Percentiles rank a stretch among this genome's conserved stretches.
phyloP scores from a whole-genome alignment of 805 yeast species.

The Wickerhamomyces hampshirensis region DNA sequence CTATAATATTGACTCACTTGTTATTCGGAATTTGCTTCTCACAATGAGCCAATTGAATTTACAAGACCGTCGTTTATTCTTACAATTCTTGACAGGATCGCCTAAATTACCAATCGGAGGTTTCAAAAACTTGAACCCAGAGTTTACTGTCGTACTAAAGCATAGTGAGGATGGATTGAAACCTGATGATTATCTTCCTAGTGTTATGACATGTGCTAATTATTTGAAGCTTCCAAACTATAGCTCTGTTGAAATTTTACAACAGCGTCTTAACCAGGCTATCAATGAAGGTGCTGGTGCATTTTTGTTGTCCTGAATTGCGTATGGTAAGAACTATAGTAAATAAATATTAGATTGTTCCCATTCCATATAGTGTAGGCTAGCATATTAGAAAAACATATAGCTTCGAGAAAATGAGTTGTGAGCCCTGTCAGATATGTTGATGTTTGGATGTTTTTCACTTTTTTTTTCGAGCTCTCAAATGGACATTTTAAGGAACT shows the following conservation, averaged over 20 bases:
- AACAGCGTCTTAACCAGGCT: constrained; percentile 57
- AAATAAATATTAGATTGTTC: too few species aligned
- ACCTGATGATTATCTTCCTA: constrained; percentile 82
- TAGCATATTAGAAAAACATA: too few species aligned
- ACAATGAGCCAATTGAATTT: constrained; percentile 51
- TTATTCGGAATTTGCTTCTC: constrained; percentile 56
- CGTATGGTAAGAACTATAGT: too few species aligned
- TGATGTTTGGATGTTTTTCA: too few species aligned
- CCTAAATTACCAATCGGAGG: constrained; percentile 95
- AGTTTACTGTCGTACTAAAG: constrained; percentile 81
- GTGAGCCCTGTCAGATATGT: too few species aligned
- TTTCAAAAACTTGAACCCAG: constrained; percentile 75
- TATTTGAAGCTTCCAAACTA: constrained; percentile 88
- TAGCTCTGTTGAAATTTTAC: constrained; percentile 56
- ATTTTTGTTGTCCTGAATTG: constrained; percentile 63
- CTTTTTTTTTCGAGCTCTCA: too few species aligned
- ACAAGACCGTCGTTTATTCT: constrained; percentile 61
- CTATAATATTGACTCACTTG: constrained; percentile 61
- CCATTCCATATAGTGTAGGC: too few species aligned
- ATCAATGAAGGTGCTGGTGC: constrained; percentile 86
- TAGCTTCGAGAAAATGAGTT: too few species aligned
- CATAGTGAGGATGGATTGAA: constrained; percentile 63
- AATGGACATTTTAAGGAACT: too few species aligned
- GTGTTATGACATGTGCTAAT: constrained; percentile 98
- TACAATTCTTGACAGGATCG: constrained; percentile 89